Conservation (phyloP, 768 basidiomycete genomes). For the Tulasnella sp. region DNA sequence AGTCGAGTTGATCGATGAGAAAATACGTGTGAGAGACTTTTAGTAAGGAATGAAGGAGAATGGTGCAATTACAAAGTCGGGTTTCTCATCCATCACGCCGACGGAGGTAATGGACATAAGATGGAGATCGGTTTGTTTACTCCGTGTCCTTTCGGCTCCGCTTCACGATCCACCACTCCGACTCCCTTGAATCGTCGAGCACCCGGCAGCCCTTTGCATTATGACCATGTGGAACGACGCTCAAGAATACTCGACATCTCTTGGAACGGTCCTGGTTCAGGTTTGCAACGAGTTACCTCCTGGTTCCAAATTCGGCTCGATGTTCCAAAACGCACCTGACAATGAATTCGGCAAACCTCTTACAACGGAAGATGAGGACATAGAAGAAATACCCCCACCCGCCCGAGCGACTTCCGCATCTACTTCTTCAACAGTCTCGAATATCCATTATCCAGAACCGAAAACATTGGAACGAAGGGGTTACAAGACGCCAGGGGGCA, state of each 20-base stretch:
- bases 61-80: not conserved
- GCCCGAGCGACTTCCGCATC: not conserved
- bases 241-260: not conserved
- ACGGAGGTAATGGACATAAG: slow-evolving; percentile 1
- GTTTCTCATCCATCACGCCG: not conserved
- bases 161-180: not conserved
- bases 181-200: not conserved
- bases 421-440: not conserved
- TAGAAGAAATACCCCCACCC: not conserved
- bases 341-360: not conserved
- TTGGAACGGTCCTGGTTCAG: not conserved
- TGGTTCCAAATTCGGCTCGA: not conserved
- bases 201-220: not conserved
- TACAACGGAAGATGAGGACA: not conserved
- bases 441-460: slow-evolving; percentile 7
- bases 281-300: not conserved
- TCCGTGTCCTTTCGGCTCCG: not conserved
- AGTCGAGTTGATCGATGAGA: not conserved
- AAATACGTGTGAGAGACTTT: not conserved
- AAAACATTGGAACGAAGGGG: slow-evolving; percentile 35
- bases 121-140: not conserved
- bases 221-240: not conserved
- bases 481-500: slow-evolving; percentile 43
- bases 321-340: not conserved
- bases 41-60: slow-evolving; percentile 3